These are phyloP conservation scores for Amoeboaphelidium occidentale DNA, from an alignment of 371 early-diverging fungal species.

Conservation along the genomic window DNA sequence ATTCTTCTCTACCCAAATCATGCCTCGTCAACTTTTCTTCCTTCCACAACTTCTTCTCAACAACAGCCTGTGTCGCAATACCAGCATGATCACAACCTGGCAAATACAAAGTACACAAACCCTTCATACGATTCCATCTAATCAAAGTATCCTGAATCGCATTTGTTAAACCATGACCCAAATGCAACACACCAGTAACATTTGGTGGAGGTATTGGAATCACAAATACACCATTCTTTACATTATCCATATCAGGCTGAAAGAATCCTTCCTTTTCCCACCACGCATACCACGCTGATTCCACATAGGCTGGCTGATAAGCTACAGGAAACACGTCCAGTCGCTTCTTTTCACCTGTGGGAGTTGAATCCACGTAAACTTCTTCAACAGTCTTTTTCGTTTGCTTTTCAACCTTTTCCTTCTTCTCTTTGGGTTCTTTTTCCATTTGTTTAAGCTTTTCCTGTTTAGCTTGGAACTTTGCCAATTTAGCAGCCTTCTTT, in stretches of 20 bases:
- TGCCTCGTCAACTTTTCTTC: slow-evolving; percentile 62
- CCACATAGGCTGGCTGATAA: slow-evolving; percentile 83
- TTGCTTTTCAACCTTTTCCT: slow-evolving; percentile 18
- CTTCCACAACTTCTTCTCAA: slow-evolving; percentile 82
- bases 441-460: slow-evolving; percentile 21
- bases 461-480: slow-evolving; percentile 79
- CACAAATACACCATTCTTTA: slow-evolving; percentile 47
- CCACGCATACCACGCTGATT: slow-evolving; percentile 86
- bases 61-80: slow-evolving; percentile 96
- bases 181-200: slow-evolving; percentile 93
- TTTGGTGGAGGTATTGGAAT: slow-evolving; percentile 98
- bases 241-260: slow-evolving; percentile 52
- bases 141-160: slow-evolving; percentile 89
- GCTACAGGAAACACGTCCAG: slow-evolving; percentile 15
- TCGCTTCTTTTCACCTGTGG: slow-evolving; percentile 71
- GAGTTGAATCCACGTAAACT: slow-evolving; percentile 52
- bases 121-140: slow-evolving; percentile 97
- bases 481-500: slow-evolving; percentile 70
- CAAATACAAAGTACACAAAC: slow-evolving; percentile 78
- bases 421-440: slow-evolving; percentile 10
- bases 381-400: slow-evolving; percentile 9
- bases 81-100: slow-evolving; percentile 99
- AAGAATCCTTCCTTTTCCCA: slow-evolving; percentile 82
- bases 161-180: slow-evolving; percentile 94
- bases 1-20: slow-evolving; percentile 77